Percentiles rank a stretch among this genome's conserved stretches.
phyloP scores from a whole-genome alignment of 257 asterid species.

The Solanum chiquidenum region DNA sequence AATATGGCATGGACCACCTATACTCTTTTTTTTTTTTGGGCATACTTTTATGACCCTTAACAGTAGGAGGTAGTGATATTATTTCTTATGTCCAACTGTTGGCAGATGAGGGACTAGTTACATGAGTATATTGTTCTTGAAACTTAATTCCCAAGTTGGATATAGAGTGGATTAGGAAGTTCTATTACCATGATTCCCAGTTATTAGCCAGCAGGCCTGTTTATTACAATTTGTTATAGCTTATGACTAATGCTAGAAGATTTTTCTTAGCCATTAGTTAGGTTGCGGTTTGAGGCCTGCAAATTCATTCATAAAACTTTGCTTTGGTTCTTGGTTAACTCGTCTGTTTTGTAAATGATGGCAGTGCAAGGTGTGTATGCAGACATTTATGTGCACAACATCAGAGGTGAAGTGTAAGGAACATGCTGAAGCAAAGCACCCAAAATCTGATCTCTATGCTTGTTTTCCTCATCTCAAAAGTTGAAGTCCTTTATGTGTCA shows the following conservation, averaged over 20 bases:
- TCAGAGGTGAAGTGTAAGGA: conserved; percentile 93
- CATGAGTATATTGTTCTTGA: background rate
- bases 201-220: background rate
- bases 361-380: conserved; percentile 90
- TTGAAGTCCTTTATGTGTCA: conserved; percentile 6
- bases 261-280: background rate
- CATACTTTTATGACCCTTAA: background rate
- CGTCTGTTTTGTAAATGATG: background rate
- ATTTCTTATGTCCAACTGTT: background rate
- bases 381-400: conserved; percentile 84
- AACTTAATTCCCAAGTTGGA: background rate
- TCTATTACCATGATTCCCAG: background rate
- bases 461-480: conserved; percentile 79
- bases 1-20: background rate
- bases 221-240: background rate
- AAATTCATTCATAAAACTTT: background rate
- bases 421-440: conserved; percentile 91
- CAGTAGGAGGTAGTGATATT: background rate
- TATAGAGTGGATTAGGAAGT: background rate
- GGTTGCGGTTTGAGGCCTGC: background rate
- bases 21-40: background rate
- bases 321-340: background rate
- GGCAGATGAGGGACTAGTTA: background rate
- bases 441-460: conserved; percentile 43
- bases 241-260: background rate